Percentiles rank a stretch among this genome's conserved stretches.
phyloP scores from a whole-genome alignment of 108 stramenopile species.

The Aurantiochytrium sp. region DNA sequence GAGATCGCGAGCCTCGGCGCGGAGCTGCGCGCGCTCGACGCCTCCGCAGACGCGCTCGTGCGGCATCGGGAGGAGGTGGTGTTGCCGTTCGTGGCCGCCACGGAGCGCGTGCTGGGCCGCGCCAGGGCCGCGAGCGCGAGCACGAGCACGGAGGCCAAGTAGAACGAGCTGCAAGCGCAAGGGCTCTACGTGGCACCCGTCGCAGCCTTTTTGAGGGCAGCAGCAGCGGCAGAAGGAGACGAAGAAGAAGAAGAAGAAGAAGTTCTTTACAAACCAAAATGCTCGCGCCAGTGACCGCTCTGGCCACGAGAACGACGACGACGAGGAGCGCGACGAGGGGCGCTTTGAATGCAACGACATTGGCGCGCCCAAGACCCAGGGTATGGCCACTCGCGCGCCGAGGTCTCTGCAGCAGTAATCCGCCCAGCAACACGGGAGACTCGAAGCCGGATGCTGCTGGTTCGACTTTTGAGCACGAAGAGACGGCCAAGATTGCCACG shows the following conservation, averaged over 20 bases:
- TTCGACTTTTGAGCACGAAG: neutral
- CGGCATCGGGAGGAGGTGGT: neutral
- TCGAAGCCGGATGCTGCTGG: neutral
- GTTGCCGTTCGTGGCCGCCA: neutral
- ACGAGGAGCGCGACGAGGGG: no score
- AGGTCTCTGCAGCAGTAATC: no score
- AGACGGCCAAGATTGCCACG: neutral
- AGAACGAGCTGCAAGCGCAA: neutral
- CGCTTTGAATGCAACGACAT: no score
- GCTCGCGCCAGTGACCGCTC: no score
- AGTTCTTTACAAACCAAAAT: no score
- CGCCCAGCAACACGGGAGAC: no score
- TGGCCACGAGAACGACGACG: no score
- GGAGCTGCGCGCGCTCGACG: neutral
- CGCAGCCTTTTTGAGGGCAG: neutral
- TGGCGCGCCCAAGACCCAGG: no score
- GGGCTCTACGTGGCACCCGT: neutral
- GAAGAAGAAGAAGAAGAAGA: no score
- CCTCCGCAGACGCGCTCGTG: neutral
- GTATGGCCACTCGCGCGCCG: no score
- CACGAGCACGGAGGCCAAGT: neutral
- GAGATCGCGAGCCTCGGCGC: neutral
- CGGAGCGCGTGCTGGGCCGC: neutral
- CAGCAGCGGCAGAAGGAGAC: no score
- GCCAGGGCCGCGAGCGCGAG: neutral